Evolutionary conservation across 2,329 filamentous ascomycete genomes (phyloP), one percentile per base, ranked within the genome.

Genomic region (Didymella pomorum): DNA sequence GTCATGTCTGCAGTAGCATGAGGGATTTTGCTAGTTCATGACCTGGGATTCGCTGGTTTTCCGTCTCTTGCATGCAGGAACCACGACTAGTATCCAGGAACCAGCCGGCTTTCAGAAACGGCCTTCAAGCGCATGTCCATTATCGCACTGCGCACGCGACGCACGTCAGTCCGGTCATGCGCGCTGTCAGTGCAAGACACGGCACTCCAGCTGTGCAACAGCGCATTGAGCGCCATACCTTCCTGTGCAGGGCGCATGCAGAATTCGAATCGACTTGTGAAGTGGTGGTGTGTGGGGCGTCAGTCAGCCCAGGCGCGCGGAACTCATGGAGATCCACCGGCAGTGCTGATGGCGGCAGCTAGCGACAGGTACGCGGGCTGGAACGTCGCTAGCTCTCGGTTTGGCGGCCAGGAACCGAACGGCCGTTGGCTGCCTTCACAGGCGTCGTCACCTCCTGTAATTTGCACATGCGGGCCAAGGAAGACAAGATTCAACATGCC

Each of bases 361-460:
- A 58, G 16, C 16, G 18, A 44, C 9, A 42, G 28, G 52, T 56
- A 42, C 45, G 31, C 53, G 41, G 46, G 23, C 53, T 16, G 31
- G 53, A 56, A 50, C 53, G 23, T 50, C 12, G 25, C 25, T 56
- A 56, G 52, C 52, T 16, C 26, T 47, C 43, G 35, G 33, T 21
- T 43, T 49, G 16, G 37, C 49, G 29, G 29, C 14, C 45, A 58
- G 45, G 46, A 46, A 42, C 56, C 44, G 31, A 58, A 54, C 39
- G 51, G 50, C 51, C 37, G 56, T 58, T 58, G 56, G 56, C 56
- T 58, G 41, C 39, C 50, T 47, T 42, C n/a, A 46, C 50, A 54
- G 50, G 56, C 56, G 56, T 54, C 56, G 56, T 54, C 56, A 58
- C 56, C 31, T 54, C 56, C 56, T 58, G 56, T 54, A 58, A 58